Conservation (phyloP, 1,284 basidiomycete species). For the Hymenochaete sp. region DNA sequence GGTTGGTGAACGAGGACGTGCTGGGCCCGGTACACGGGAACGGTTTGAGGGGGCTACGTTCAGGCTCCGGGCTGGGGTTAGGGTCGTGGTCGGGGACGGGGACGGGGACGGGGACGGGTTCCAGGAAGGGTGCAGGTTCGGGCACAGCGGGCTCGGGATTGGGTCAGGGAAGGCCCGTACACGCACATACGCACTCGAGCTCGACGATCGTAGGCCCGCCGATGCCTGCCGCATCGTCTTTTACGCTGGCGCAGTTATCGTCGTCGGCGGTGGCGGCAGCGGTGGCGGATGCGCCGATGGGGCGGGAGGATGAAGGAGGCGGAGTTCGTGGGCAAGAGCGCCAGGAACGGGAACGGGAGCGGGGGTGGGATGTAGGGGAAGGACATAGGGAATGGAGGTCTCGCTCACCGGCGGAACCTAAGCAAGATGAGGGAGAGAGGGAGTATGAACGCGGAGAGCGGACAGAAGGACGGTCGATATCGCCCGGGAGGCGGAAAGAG, state of each 20-base stretch:
- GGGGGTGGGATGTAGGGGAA: not conserved
- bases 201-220: conserved; percentile 30
- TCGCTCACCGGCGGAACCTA: not conserved
- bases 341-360: not conserved
- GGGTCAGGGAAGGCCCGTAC: conserved; percentile 17
- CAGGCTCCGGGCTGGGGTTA: too few relatives aligned
- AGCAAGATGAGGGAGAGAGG: not conserved
- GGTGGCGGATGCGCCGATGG: too few relatives aligned
- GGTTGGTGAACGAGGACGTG: too few relatives aligned
- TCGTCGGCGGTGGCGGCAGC: too few relatives aligned
- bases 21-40: too few relatives aligned
- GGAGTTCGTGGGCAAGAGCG: not conserved
- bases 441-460: not conserved
- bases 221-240: conserved; percentile 23
- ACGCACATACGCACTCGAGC: conserved; percentile 29
- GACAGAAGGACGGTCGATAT: not conserved
- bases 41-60: too few relatives aligned
- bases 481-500: too few relatives aligned
- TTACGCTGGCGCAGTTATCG: conserved; percentile 8
- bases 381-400: not conserved
- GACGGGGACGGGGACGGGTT: too few relatives aligned
- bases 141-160: not conserved
- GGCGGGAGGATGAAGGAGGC: too few relatives aligned
- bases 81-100: too few relatives aligned
- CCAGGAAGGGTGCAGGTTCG: not conserved